Evolutionary conservation across 2,329 filamentous ascomycete genomes (phyloP).

Genomic region (Apiospora hydei): DNA sequence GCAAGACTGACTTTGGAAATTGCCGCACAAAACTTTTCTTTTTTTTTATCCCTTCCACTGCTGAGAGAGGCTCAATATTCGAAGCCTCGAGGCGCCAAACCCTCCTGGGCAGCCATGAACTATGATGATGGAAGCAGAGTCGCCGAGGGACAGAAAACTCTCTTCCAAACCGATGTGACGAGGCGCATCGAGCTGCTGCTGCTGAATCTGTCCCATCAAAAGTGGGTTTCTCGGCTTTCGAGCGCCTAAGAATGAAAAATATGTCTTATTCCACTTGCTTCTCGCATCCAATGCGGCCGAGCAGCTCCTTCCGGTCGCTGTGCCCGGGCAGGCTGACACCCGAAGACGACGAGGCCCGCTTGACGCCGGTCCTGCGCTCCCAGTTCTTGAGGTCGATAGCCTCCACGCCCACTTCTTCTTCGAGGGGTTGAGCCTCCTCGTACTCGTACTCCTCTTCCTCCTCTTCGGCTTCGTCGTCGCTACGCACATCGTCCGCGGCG

Average conservation of each 20-base stretch:
- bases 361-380: constrained; percentile 63
- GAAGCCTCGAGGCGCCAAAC: constrained; percentile 11
- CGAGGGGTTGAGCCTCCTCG: constrained; percentile 64
- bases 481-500: constrained; percentile 84
- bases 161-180: neutral
- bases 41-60: neutral
- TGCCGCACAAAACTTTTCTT: constrained; percentile 17
- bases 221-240: neutral
- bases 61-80: neutral
- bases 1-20: neutral
- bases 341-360: constrained; percentile 60
- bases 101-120: neutral
- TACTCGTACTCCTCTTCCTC: constrained; percentile 63
- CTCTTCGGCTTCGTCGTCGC: constrained; percentile 81
- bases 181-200: neutral
- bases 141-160: constrained; percentile 2
- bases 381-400: constrained; percentile 71
- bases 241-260: neutral
- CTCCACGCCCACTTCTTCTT: constrained; percentile 80
- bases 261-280: constrained; percentile 67
- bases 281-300: constrained; percentile 84
- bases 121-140: neutral
- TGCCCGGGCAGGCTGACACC: constrained; percentile 73
- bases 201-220: neutral
- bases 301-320: constrained; percentile 80